phyloP scores from a whole-genome alignment of 2,329 filamentous ascomycete species.

The Aspergillus caelatus region DNA sequence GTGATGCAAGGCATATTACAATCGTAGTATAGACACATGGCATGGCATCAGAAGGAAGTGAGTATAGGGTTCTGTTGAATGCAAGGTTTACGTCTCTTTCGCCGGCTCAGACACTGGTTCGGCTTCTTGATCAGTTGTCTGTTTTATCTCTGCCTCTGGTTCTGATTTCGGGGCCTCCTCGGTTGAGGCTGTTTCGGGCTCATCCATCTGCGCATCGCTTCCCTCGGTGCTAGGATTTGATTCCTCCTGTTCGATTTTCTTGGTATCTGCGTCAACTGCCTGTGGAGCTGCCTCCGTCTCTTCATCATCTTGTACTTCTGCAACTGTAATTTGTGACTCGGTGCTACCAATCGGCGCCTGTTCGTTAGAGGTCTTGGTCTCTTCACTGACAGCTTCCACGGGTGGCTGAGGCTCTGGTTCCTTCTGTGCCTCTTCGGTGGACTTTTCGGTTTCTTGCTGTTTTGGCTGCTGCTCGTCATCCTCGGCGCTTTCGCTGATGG shows the following conservation, averaged over 20 bases:
- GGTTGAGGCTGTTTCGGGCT: neutral
- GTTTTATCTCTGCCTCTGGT: constrained; percentile 18
- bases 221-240: neutral
- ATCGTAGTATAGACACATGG: constrained; percentile 18
- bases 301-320: constrained; percentile 23
- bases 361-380: constrained; percentile 8
- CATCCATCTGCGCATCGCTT: neutral
- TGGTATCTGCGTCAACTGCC: constrained; percentile 12
- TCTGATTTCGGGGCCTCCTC: constrained; percentile 10
- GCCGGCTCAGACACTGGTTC: constrained; percentile 9
- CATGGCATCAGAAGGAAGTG: constrained; percentile 12
- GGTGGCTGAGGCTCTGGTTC: constrained; percentile 20
- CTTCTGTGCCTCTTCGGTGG: constrained; percentile 1
- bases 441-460: constrained; percentile 20
- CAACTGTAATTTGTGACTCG: constrained; percentile 22
- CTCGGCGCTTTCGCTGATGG: constrained; percentile 80
- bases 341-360: constrained; percentile 11
- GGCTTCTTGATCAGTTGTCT: constrained; percentile 1
- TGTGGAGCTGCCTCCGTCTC: constrained; percentile 10
- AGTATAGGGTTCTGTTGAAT: neutral
- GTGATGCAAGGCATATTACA: constrained; percentile 20
- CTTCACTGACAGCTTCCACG: constrained; percentile 14
- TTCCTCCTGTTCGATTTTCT: constrained; percentile 8
- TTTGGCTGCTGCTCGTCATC: constrained; percentile 57
- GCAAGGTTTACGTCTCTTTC: constrained; percentile 16